Conservation (phyloP, 306 rosid genomes). For the Trifolium pratense region DNA sequence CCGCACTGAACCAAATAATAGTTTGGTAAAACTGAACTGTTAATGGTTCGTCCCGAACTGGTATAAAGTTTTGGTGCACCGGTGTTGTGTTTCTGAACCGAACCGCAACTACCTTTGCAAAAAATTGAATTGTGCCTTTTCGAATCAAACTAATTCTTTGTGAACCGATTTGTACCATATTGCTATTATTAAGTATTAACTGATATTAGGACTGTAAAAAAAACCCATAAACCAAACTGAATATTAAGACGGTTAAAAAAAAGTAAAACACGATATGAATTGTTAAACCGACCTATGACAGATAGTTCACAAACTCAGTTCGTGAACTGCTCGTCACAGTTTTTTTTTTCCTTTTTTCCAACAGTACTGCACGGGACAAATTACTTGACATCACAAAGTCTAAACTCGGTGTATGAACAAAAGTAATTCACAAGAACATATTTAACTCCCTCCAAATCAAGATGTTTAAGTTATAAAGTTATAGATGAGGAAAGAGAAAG, state of each 20-base stretch:
- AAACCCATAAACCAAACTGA: neutral
- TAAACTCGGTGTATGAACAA: conserved; percentile 17
- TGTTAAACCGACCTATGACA: neutral
- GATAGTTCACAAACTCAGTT: neutral
- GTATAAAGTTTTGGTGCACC: neutral
- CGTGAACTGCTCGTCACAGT: neutral
- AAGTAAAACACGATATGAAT: no score
- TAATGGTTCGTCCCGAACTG: neutral
- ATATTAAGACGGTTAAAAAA: neutral
- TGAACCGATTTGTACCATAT: neutral
- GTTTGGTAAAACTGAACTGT: neutral
- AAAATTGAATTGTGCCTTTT: neutral
- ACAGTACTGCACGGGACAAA: neutral
- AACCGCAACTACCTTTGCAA: neutral
- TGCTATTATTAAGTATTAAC: neutral
- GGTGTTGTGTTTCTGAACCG: neutral
- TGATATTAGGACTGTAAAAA: neutral
- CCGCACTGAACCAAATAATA: neutral
- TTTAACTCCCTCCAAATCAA: conserved; percentile 8
- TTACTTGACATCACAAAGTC: conserved; percentile 9
- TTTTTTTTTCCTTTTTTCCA: neutral
- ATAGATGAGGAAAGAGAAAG: neutral
- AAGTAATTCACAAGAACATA: conserved; percentile 15
- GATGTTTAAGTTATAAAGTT: neutral
- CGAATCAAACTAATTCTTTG: neutral